These are phyloP conservation scores for Berkeleyomyces rouxiae DNA, from an alignment of 2,329 filamentous ascomycete species.

Conservation along the genomic window DNA sequence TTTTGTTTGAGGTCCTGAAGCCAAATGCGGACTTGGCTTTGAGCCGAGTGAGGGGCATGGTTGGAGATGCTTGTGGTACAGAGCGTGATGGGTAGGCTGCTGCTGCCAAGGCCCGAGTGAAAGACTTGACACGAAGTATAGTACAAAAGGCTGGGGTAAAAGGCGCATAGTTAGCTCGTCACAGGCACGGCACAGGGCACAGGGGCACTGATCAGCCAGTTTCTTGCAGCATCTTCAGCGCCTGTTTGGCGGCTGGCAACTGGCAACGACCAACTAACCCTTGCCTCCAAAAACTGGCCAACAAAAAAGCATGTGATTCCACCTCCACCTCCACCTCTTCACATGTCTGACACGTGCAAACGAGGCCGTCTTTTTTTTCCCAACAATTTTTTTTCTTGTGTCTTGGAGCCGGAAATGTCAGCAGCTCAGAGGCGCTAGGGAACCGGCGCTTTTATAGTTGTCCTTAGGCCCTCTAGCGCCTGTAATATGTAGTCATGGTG, in stretches of 20 bases:
- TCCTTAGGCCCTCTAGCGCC: no score
- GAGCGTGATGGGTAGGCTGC: no score
- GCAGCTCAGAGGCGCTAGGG: not conserved
- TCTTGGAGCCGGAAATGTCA: not conserved
- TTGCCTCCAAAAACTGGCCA: constrained; percentile 1
- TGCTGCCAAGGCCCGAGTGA: not conserved
- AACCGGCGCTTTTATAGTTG: not conserved
- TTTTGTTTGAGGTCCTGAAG: not conserved
- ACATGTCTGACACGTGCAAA: constrained; percentile 12
- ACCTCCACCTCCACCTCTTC: constrained; percentile 7
- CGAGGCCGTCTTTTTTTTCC: constrained; percentile 7
- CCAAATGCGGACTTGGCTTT: not conserved
- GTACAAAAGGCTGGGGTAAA: not conserved
- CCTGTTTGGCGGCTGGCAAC: not conserved
- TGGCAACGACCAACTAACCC: constrained; percentile 2
- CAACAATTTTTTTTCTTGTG: constrained; percentile 12
- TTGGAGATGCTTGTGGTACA: not conserved
- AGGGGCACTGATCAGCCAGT: not conserved
- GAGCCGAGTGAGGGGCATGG: not conserved
- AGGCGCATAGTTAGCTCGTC: not conserved
- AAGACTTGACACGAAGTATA: not conserved
- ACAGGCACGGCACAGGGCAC: not conserved
- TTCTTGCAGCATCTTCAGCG: not conserved
- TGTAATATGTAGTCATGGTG: no score
- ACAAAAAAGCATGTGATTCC: constrained; percentile 14